Evolutionary conservation across 148 eudicot species (phyloP), one percentile per base, ranked within the genome.

Genomic region (Camellia lanceoleosa): DNA sequence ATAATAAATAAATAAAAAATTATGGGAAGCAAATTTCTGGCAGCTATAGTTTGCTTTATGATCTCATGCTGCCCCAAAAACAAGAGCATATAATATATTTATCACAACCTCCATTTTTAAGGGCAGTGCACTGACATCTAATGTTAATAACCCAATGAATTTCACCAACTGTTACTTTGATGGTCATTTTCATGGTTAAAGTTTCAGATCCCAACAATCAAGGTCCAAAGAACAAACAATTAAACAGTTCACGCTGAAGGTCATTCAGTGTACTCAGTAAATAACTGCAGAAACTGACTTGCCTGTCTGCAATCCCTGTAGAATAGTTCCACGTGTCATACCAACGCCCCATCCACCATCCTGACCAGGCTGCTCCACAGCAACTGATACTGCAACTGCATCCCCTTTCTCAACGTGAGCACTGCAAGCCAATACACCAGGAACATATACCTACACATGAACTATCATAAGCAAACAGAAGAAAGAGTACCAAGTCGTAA

Each of bases 381-480:
- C 93, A 83, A 89, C 97, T 79, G 99, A 93, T 83, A 96, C 97
- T 12, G 99, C 98, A 65, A 96, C 99, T n/a, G 52, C 30, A 76
- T 96, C 99, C 59, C 97, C 98, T 84, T 91, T 85, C 80, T 96
- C 99, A 80, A 96, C 99, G 84, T 91, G 99, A 83, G 91, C 85
- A 83, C 97, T 92, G 77, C 99, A 96, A 51, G 97, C 99, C 81
- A 96, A 86, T 78, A 96, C 90, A 84, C 99, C 99, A 62, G 99
- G 99, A 43, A 96, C 94, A 89, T 81, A 96, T 62, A 89, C 92
- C 92, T 89, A 87, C 65, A 75, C 14, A 30, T 49, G 72, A 78
- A 38, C 61, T 68, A 73, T 74, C 68, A 76, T 61, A 84, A 73
- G 59, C 7, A 69, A 84, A 74, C 42, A 56, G 79, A 81, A 78